Percentiles rank a stretch among this genome's conserved stretches.
phyloP scores from a whole-genome alignment of 2,329 filamentous ascomycete genomes.

The Colletotrichum tropicale region DNA sequence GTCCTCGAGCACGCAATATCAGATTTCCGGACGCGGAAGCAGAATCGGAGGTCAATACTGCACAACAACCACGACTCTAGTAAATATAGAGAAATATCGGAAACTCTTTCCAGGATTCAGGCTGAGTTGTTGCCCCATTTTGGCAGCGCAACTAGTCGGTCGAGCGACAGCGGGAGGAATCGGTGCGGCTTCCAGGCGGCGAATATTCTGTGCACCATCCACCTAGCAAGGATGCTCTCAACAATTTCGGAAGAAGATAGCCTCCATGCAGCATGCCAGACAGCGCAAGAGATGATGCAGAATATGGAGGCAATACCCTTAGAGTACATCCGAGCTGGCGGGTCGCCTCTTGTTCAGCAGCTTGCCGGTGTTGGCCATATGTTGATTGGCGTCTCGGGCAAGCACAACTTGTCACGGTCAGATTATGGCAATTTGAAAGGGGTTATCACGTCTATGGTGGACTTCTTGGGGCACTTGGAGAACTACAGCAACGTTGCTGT shows the following conservation, averaged over 20 bases:
- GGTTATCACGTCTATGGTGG: background rate
- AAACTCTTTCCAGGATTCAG: background rate
- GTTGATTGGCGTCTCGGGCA: background rate
- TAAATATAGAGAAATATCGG: background rate
- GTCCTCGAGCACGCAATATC: constrained; percentile 54
- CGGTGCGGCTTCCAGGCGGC: constrained; percentile 7
- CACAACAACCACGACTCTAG: background rate
- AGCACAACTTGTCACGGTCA: background rate
- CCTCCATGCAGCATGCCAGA: background rate
- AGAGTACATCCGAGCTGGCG: background rate
- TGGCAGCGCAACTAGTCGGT: background rate
- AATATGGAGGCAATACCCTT: background rate
- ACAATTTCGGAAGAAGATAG: background rate
- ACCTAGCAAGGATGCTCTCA: background rate
- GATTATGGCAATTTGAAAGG: background rate
- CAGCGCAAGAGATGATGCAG: background rate
- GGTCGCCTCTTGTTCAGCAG: background rate
- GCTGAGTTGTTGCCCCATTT: background rate
- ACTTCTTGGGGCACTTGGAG: background rate
- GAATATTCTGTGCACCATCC: constrained; percentile 5
- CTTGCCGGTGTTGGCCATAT: constrained; percentile 1
- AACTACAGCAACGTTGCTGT: background rate
- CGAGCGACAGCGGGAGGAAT: background rate
- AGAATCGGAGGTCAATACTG: background rate
- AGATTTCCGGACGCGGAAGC: constrained; percentile 21